Evolutionary conservation across 768 basidiomycete genomes (phyloP).

Genomic region (Porpolomopsis calyptriformis): DNA sequence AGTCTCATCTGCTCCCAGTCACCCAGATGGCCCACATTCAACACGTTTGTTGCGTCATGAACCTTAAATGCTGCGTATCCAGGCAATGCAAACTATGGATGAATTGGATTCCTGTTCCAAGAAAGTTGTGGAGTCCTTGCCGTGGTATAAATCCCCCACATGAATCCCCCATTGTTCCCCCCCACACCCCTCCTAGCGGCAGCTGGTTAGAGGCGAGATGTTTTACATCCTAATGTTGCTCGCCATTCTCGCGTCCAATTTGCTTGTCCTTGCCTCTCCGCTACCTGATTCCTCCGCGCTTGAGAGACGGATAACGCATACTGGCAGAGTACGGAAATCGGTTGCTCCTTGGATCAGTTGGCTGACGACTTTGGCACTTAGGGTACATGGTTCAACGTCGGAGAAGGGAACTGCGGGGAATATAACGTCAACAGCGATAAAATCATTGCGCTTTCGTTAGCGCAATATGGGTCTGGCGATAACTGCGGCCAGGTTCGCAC

Average conservation of each 20-base stretch:
- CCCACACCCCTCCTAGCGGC: background rate
- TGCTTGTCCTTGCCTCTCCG: constrained; percentile 36
- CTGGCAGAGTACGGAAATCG: constrained; percentile 42
- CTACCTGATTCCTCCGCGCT: constrained; percentile 28
- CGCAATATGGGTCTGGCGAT: constrained; percentile 40
- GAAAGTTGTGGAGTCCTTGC: background rate
- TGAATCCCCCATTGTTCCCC: background rate
- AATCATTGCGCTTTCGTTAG: constrained; percentile 52
- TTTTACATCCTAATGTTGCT: constrained; percentile 17
- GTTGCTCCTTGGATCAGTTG: constrained; percentile 3
- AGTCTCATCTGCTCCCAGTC: no score
- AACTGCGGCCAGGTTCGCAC: constrained; percentile 51
- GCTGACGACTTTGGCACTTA: constrained; percentile 19
- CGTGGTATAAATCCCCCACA: background rate
- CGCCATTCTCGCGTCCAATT: constrained; percentile 32
- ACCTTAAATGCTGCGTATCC: constrained; percentile 2
- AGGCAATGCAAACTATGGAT: background rate
- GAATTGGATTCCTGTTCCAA: no score
- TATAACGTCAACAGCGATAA: constrained; percentile 35
- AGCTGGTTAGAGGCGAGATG: background rate
- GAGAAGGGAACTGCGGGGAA: constrained; percentile 55
- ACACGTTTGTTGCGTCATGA: no score
- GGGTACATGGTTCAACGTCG: constrained; percentile 62
- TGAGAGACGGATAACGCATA: constrained; percentile 42
- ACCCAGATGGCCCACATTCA: no score